These are phyloP conservation scores for Didymella glomerata DNA, from an alignment of 2,329 filamentous ascomycete species.

Conservation along the genomic window DNA sequence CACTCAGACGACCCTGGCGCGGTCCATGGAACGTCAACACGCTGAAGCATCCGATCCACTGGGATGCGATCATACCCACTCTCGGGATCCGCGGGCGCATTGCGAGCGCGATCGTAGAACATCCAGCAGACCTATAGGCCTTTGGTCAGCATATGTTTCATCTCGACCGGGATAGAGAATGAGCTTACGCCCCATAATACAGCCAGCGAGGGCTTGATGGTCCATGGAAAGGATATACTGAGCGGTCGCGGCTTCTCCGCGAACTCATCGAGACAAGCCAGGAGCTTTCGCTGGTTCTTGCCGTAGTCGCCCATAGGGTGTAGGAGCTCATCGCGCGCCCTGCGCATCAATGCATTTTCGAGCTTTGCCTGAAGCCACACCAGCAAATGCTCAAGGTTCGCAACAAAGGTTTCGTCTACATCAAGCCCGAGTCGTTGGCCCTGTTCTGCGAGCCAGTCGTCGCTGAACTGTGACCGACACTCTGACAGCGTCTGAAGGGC, in stretches of 20 bases:
- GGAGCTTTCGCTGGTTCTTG: conserved; percentile 46
- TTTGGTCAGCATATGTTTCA: conserved; percentile 7
- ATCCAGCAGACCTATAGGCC: conserved; percentile 50
- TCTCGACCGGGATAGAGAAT: background rate
- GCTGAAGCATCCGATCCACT: conserved; percentile 38
- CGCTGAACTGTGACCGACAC: conserved; percentile 39
- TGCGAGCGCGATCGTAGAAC: conserved; percentile 42
- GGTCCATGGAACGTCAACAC: conserved; percentile 39
- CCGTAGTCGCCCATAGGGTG: conserved; percentile 33
- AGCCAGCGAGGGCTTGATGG: conserved; percentile 54
- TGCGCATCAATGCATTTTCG: conserved; percentile 40
- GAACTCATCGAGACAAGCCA: conserved; percentile 54
- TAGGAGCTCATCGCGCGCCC: conserved; percentile 40
- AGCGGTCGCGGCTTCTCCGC: conserved; percentile 50
- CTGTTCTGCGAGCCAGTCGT: conserved; percentile 44
- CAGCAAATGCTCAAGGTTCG: conserved; percentile 56
- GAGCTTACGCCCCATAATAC: conserved; percentile 53
- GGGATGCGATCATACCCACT: conserved; percentile 35
- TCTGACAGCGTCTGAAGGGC: conserved; percentile 42
- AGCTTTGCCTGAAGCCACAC: conserved; percentile 50
- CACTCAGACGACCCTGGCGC: conserved; percentile 45
- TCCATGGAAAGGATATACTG: conserved; percentile 54
- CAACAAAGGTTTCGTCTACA: conserved; percentile 50
- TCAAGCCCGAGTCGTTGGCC: conserved; percentile 40
- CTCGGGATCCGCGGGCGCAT: conserved; percentile 17